phyloP scores from a whole-genome alignment of 176 grass and related monocot species.

The Zoysia pacifica region DNA sequence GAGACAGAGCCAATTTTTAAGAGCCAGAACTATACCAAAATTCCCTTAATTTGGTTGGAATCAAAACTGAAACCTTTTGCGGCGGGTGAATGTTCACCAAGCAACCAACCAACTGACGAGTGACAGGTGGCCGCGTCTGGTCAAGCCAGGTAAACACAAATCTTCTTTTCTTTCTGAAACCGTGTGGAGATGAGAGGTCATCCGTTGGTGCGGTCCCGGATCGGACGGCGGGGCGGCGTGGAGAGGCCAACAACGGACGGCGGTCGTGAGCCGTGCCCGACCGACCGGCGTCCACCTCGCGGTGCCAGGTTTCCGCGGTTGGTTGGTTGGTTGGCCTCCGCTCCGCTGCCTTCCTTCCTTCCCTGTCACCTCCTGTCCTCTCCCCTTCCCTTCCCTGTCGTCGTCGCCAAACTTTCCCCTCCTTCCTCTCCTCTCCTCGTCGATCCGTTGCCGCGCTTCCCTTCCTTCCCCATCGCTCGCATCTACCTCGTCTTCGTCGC shows the following conservation, averaged over 20 bases:
- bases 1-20: too few species aligned
- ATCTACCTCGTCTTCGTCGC: too few species aligned
- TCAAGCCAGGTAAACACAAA: background rate
- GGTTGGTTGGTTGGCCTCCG: background rate
- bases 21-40: too few species aligned
- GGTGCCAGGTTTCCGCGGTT: background rate
- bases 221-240: background rate
- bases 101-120: too few species aligned
- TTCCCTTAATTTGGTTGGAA: too few species aligned
- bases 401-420: background rate
- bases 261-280: background rate
- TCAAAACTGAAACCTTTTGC: too few species aligned
- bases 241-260: background rate
- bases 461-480: slow-evolving; percentile 14
- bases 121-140: background rate
- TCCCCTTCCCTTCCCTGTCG: background rate
- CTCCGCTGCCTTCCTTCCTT: background rate
- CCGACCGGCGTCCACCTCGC: background rate
- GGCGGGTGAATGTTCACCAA: too few species aligned
- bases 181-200: background rate
- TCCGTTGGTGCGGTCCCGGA: background rate
- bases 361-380: background rate
- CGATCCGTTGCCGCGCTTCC: slow-evolving; percentile 29
- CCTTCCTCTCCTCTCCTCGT: background rate
- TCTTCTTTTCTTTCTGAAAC: background rate